Base-by-base conservation (phyloP, 2,329 filamentous ascomycete species). In the Cadophora luteo-olivacea region DNA sequence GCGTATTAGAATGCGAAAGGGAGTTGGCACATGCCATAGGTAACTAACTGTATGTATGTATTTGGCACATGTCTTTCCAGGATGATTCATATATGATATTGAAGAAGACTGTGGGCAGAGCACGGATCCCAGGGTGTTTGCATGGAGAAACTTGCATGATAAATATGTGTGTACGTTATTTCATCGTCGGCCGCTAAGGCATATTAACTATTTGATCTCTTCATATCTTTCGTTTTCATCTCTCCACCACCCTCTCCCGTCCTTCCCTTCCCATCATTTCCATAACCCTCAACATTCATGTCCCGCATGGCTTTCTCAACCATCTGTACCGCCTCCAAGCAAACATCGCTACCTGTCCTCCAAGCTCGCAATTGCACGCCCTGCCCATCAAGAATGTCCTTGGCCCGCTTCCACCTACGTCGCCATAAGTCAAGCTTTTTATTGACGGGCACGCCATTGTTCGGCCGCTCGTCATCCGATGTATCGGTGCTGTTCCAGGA, bases 371-470 rank as follows among this genome's bases (percentile, higher is more conserved):
- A 77, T 72, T 85, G 81, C 0, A 96, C 90, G 4, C 90, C 90
- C 49, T 89, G 82, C 5, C 83, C 81, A n/a, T 87, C 86, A 11
- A 95, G 82, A 49, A 82, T 79, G 36, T 88, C 81, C 71, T 91
- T 88, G 3, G 92, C 92, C 55, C 87, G 82, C 52, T 85, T 85
- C 81, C 92, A 87, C 51, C 92, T 82, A 66, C 89, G 85, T 70
- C 85, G 83, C 92, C 92, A 96, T 60, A 93, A 76, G 69, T 91
- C 89, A 66, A 93, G 82, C 72, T 92, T 91, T 80, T 91, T 93
- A 78, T 88, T 92, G 60, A 73, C 72, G 51, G 75, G 73, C 32
- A 68, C 72, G 25, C 61, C 68, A 25, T 62, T 36, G 19, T 68
- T 72, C 51, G 70, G 68, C 16, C 72, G 69, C 65, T 79, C 74